Percentiles rank a stretch among this genome's conserved stretches.
Evolutionary conservation across 345 rosid species (phyloP).

Genomic region (Gossypium anomalum): DNA sequence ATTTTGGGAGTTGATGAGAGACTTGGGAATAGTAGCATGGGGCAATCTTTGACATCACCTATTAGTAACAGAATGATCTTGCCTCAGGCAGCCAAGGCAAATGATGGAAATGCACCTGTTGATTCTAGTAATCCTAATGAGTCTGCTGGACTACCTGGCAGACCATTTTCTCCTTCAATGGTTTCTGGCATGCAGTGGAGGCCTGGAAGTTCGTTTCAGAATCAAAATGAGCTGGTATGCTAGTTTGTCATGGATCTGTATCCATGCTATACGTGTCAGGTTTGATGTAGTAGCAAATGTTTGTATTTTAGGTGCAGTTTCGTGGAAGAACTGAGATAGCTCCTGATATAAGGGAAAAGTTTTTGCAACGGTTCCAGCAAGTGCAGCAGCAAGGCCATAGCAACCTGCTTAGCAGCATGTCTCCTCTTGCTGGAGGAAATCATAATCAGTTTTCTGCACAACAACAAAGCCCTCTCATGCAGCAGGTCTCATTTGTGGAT

Average conservation of each 20-base stretch:
- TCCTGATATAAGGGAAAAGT: slow-evolving; percentile 90
- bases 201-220: slow-evolving; percentile 84
- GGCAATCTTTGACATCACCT: slow-evolving; percentile 68
- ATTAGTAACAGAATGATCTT: slow-evolving; percentile 68
- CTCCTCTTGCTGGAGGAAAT: slow-evolving; percentile 63
- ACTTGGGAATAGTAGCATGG: slow-evolving; percentile 54
- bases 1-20: slow-evolving; percentile 73
- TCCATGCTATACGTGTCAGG: background rate
- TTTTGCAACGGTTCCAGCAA: slow-evolving; percentile 73
- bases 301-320: slow-evolving; percentile 43
- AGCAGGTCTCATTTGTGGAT: slow-evolving; percentile 46
- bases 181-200: slow-evolving; percentile 85
- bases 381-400: slow-evolving; percentile 86
- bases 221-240: slow-evolving; percentile 76
- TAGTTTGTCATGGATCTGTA: slow-evolving; percentile 15
- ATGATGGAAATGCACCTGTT: slow-evolving; percentile 59
- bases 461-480: slow-evolving; percentile 76
- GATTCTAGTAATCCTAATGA: slow-evolving; percentile 60
- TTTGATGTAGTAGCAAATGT: background rate
- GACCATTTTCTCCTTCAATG: slow-evolving; percentile 77
- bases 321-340: slow-evolving; percentile 91
- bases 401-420: slow-evolving; percentile 62
- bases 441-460: slow-evolving; percentile 88
- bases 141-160: slow-evolving; percentile 47
- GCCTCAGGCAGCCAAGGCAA: slow-evolving; percentile 63